Percentiles rank a stretch among this genome's conserved stretches.
These are phyloP conservation scores for Quercus agrifolia DNA, from an alignment of 306 rosid species.

Conservation along the genomic window DNA sequence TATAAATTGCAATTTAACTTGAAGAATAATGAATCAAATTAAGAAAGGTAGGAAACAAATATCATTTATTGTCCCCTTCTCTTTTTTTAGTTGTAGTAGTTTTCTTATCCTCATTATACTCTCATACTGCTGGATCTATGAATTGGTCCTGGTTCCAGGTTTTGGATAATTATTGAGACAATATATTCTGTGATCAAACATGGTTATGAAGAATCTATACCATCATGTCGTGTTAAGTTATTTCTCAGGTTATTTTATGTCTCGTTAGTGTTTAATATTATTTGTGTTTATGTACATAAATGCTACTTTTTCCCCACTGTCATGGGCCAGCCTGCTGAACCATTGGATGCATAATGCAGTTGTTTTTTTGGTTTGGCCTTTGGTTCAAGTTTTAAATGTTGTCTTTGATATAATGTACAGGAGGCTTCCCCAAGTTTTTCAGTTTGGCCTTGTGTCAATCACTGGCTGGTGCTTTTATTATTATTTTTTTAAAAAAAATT, in stretches of 20 bases:
- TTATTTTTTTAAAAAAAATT: not conserved
- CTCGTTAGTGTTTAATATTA: not conserved
- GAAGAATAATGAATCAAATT: constrained; percentile 7
- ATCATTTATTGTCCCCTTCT: constrained; percentile 2
- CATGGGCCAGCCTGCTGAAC: not conserved
- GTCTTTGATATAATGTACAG: not conserved
- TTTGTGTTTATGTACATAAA: not conserved
- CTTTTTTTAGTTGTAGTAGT: not conserved
- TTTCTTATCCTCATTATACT: not conserved
- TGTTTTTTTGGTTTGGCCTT: not conserved
- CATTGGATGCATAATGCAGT: not conserved
- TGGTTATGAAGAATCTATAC: not conserved
- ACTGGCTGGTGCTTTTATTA: not conserved
- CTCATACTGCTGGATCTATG: not conserved
- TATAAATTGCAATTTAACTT: constrained; percentile 3
- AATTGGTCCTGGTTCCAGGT: constrained; percentile 9
- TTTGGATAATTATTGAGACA: not conserved
- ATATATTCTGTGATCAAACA: not conserved
- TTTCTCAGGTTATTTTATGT: not conserved
- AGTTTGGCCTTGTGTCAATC: not conserved
- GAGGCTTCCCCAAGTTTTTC: constrained; percentile 11
- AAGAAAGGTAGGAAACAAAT: not conserved
- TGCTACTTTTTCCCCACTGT: not conserved
- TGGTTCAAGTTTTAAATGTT: not conserved
- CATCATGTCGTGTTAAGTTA: not conserved